A percentile compares a stretch with the other conserved stretches of the same genome.
phyloP scores from a whole-genome alignment of 2,329 filamentous ascomycete genomes.

The Sporothrix curviconia region DNA sequence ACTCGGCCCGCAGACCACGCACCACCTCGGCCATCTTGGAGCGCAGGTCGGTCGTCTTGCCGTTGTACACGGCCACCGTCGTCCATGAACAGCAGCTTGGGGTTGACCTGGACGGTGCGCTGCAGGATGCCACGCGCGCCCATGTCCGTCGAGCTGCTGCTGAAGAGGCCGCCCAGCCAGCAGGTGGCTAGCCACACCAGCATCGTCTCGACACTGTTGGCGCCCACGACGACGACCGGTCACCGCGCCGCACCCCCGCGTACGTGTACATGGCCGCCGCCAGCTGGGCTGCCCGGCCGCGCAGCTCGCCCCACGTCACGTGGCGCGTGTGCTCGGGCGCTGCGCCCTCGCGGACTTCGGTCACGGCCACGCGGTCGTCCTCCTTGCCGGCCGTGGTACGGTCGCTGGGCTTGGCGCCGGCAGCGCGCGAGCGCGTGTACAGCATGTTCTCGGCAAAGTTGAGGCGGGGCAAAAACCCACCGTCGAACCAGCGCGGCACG shows the following conservation, averaged over 20 bases:
- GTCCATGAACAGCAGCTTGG: slow-evolving; percentile 78
- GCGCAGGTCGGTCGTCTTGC: slow-evolving; percentile 64
- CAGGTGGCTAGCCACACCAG: slow-evolving; percentile 63
- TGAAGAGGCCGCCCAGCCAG: slow-evolving; percentile 69
- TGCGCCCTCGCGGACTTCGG: slow-evolving; percentile 64
- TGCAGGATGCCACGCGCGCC: slow-evolving; percentile 72
- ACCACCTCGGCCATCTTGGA: slow-evolving; percentile 64
- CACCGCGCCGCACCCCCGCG: slow-evolving; percentile 59
- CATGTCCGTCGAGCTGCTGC: slow-evolving; percentile 75
- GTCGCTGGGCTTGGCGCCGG: background rate
- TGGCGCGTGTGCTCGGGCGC: slow-evolving; percentile 39
- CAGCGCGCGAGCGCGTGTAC: slow-evolving; percentile 41
- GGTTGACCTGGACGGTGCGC: slow-evolving; percentile 65
- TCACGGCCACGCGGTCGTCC: slow-evolving; percentile 62
- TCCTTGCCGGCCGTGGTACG: slow-evolving; percentile 58
- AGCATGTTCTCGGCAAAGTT: slow-evolving; percentile 81
- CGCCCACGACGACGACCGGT: slow-evolving; percentile 71
- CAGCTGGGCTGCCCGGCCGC: slow-evolving; percentile 51
- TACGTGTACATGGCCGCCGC: slow-evolving; percentile 59
- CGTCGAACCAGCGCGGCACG: slow-evolving; percentile 71
- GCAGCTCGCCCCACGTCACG: slow-evolving; percentile 62
- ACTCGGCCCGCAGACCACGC: slow-evolving; percentile 50
- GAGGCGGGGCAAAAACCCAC: slow-evolving; percentile 59
- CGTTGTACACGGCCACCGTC: slow-evolving; percentile 75
- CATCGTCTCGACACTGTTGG: slow-evolving; percentile 69